A percentile compares a stretch with the other conserved stretches of the same genome.
These are phyloP conservation scores for Fomitiporia mediterranea DNA, from an alignment of 1,284 basidiomycete species.

Conservation along the genomic window DNA sequence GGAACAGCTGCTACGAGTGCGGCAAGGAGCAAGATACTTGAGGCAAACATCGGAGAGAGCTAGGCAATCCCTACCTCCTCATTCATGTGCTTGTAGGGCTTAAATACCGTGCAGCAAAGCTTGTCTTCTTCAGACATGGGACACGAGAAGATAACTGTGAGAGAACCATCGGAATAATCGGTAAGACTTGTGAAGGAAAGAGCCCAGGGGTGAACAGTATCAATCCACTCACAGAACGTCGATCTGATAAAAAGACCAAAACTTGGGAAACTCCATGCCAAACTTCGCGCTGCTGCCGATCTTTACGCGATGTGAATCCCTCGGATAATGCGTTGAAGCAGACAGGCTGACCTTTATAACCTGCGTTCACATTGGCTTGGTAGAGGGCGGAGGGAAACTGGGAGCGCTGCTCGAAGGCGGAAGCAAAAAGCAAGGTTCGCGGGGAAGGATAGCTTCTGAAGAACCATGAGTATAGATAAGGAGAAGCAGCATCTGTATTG, in stretches of 20 bases:
- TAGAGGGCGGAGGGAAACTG: too few species aligned
- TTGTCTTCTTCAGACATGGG: neutral
- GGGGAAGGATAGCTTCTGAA: neutral
- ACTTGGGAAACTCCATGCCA: too few species aligned
- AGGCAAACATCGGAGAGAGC: neutral
- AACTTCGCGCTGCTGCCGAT: too few species aligned
- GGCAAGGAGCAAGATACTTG: neutral
- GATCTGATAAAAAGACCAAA: too few species aligned
- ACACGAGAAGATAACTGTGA: conserved; percentile 1
- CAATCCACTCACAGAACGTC: too few species aligned
- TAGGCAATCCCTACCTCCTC: neutral
- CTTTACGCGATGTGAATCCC: neutral
- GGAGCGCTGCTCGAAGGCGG: neutral
- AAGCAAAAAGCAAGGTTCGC: neutral
- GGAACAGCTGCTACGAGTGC: neutral
- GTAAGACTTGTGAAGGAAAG: too few species aligned
- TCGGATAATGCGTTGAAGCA: neutral
- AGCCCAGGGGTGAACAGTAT: too few species aligned
- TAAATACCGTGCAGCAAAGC: neutral
- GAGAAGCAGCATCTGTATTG: neutral
- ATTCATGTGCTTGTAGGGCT: neutral
- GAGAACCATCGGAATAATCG: neutral
- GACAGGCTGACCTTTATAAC: too few species aligned
- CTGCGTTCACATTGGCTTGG: too few species aligned
- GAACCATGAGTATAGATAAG: neutral